Percentiles rank a stretch among this genome's conserved stretches.
phyloP scores from a whole-genome alignment of 768 basidiomycete species.

The Grammothele lineata region DNA sequence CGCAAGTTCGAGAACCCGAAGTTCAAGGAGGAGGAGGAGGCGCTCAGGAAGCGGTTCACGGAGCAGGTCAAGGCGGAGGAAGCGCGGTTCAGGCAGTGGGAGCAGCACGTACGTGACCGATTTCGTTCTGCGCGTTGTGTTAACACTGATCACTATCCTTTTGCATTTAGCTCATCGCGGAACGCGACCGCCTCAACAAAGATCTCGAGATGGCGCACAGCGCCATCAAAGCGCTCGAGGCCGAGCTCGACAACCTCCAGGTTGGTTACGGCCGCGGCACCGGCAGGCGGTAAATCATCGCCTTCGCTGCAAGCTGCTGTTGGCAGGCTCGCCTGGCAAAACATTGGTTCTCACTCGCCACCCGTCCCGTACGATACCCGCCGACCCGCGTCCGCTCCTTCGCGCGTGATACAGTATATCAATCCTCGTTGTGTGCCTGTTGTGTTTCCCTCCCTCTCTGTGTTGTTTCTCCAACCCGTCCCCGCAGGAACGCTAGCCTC shows the following conservation, averaged over 20 bases:
- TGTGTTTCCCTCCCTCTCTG: no score
- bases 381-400: no score
- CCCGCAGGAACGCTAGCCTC: no score
- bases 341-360: no score
- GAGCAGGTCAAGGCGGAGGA: conserved; percentile 99
- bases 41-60: conserved; percentile 94
- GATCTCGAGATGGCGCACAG: conserved; percentile 92
- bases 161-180: conserved; percentile 52
- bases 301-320: no score
- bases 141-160: neutral
- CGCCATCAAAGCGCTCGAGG: conserved; percentile 87
- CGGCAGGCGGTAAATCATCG: conserved; percentile 44
- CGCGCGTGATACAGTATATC: no score
- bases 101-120: no score
- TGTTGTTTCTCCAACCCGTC: no score
- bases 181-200: conserved; percentile 98
- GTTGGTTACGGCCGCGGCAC: conserved; percentile 79
- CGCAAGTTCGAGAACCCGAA: conserved; percentile 99
- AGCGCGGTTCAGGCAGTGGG: conserved; percentile 97
- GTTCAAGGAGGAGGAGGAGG: conserved; percentile 99
- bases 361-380: no score
- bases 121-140: conserved; percentile 53
- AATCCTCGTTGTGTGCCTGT: no score
- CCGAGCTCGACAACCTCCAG: conserved; percentile 86
- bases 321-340: no score